A percentile compares a stretch with the other conserved stretches of the same genome.
Evolutionary conservation across 768 basidiomycete species (phyloP).

Genomic region (Cystobasidium onofrii): DNA sequence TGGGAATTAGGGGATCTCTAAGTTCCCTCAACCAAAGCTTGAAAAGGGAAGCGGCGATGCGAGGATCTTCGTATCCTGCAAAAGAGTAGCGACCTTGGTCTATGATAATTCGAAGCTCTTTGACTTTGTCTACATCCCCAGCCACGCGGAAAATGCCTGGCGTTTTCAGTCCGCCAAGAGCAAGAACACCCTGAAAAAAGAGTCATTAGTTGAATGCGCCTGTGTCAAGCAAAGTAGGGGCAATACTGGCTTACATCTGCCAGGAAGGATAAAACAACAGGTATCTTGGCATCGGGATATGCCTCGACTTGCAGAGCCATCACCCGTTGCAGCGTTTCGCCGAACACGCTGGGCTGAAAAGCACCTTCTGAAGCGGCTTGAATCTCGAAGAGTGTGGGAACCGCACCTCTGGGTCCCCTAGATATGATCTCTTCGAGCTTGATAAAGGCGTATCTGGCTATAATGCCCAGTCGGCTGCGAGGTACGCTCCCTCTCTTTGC

Average conservation of each 20-base stretch:
- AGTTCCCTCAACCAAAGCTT: conserved; percentile 36
- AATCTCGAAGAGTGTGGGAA: conserved; percentile 8
- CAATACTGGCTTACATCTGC: conserved; percentile 9
- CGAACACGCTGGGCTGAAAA: conserved; percentile 29
- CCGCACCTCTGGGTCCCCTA: conserved; percentile 10
- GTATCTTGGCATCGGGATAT: conserved; percentile 29
- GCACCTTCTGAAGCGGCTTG: conserved; percentile 21
- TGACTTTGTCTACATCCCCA: conserved; percentile 16
- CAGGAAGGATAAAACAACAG: conserved; percentile 19
- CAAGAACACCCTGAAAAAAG: conserved; percentile 10
- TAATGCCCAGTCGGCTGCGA: conserved; percentile 16
- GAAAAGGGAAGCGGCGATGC: conserved; percentile 33
- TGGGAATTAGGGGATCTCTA: conserved; percentile 3
- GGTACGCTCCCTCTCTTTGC: neutral
- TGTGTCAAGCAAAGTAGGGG: neutral
- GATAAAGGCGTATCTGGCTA: conserved; percentile 18
- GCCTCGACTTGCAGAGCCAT: conserved; percentile 23
- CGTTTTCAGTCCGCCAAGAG: conserved; percentile 11
- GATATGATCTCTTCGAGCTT: conserved; percentile 11
- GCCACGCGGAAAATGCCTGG: conserved; percentile 28
- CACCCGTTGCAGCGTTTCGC: conserved; percentile 13
- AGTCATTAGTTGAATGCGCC: neutral
- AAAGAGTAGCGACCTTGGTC: conserved; percentile 29
- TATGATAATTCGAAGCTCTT: conserved; percentile 17
- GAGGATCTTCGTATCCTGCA: conserved; percentile 30